Evolutionary conservation across 257 asterid species (phyloP).

Genomic region (Solanum sejunctum): DNA sequence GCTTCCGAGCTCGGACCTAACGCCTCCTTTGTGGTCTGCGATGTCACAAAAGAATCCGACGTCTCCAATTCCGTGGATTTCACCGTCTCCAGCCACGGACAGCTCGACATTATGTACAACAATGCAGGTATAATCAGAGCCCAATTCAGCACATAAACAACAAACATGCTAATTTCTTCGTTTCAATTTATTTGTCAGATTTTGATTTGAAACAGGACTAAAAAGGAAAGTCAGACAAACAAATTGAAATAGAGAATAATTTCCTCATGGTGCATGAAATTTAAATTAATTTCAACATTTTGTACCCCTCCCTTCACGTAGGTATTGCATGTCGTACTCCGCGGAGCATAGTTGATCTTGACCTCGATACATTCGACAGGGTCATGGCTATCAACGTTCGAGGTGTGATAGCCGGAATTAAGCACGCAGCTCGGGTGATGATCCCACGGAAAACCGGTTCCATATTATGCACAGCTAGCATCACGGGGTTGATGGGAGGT

Average conservation of each 20-base stretch:
- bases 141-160: not conserved
- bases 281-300: not conserved
- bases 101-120: constrained; percentile 78
- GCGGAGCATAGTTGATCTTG: constrained; percentile 49
- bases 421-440: constrained; percentile 90
- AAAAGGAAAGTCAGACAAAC: too few species aligned
- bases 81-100: constrained; percentile 44
- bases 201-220: not conserved
- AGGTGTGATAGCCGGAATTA: constrained; percentile 60
- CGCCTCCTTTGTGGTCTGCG: constrained; percentile 55
- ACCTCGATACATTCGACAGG: constrained; percentile 44
- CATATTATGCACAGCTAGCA: constrained; percentile 76
- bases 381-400: constrained; percentile 72
- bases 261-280: not conserved
- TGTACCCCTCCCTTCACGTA: not conserved
- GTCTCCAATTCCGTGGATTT: constrained; percentile 54
- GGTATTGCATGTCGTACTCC: constrained; percentile 62
- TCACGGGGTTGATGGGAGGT: constrained; percentile 71
- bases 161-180: not conserved
- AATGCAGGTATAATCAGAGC: constrained; percentile 41
- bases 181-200: not conserved
- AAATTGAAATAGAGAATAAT: too few species aligned
- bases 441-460: constrained; percentile 52
- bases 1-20: constrained; percentile 48
- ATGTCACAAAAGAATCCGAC: constrained; percentile 56